Evolutionary conservation across 1,284 basidiomycete species (phyloP), one percentile per base, ranked within the genome.

Genomic region (Pisolithus thermaeus): DNA sequence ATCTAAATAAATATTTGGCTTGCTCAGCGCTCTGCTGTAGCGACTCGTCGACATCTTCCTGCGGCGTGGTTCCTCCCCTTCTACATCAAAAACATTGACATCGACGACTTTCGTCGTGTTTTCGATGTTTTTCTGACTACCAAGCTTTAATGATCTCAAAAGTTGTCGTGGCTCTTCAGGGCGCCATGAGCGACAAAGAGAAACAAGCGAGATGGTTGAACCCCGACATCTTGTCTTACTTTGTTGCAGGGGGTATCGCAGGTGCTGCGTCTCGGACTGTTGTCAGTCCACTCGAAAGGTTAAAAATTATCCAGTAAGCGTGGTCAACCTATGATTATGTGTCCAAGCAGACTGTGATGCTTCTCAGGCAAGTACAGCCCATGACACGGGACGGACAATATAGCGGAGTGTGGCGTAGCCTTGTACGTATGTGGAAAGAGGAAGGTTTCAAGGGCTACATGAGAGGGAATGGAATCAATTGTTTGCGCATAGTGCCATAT

Each of bases 251-350:
- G 47, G 91, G 91, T 51, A 73, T 84, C 61, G 88, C 88, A 30
- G 88, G 88, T 45, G 88, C 89, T 53, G 81, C 90, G 8, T 92
- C 90, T 56, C 77, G 94, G 52, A 97, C 95, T 3, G 90, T 97
- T 28, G 94, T 97, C 46, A 89, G 84, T 57, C 94, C 95, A 14
- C 70, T 97, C 16, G 95, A 97, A 64, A 73, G 94, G 51, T 74
- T 97, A 47, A 97, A 97, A 72, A 97, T 97, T 64, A 97, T 97
- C 58, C 87, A 96, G 92, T 94, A 61, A 63, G 87, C 41, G 54
- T 53, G 40, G 30, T 23, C 20, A 22, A 32, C 47, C 20, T 36
- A 46, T 28, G 39, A 30, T 30, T 37, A 28, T n/a, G 40, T 32
- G 18, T 16, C 32, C 14, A 36, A 47, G 25, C 35, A 39, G 49